Base-by-base conservation (phyloP, 2,329 filamentous ascomycete species). In the Claviceps capensis region DNA sequence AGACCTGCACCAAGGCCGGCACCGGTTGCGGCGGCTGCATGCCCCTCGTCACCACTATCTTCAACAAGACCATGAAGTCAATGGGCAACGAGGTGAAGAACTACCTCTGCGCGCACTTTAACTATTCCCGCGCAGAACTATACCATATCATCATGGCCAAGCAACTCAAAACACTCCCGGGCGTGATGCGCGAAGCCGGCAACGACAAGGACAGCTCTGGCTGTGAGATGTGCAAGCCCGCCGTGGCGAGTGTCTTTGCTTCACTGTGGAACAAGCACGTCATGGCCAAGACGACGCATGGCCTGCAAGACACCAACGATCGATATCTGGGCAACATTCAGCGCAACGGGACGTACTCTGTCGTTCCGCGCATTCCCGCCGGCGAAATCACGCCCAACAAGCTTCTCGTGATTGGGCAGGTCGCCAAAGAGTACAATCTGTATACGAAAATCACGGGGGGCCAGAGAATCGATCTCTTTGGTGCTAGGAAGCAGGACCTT, bases 381-480 rank as follows among this genome's bases (percentile, higher is more conserved):
- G 89, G 89, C 54, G 89, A 95, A 67, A 93, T 95, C 62, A 93
- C 87, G 0, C 83, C 89, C 0, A 86, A 93, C 48, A 89, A 87
- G 65, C 77, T 95, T 49, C 85, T 95, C 47, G 78, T 83, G 52
- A 89, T 95, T 54, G 89, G 88, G 0, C 79, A 82, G 52, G 87
- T 95, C 0, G 89, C 88, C 0, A 86, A 86, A 71, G 84, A 91
- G 64, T 95, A 88, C 62, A 77, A 78, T 38, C 72, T 95, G 6
- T 95, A 95, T 69, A 88, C 83, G 62, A 95, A 95, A 69, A 94
- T 95, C 63, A 95, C 89, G 0, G 89, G 89, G 52, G 89, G 86
- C 1, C 89, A 95, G 67, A 81, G 89, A 52, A 95, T 95, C 62
- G 89, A 95, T 66, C 80, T 95, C 82, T 95, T 95, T 62, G 89